phyloP scores from a whole-genome alignment of 1,284 basidiomycete genomes.

The Apiotrichum gracile region DNA sequence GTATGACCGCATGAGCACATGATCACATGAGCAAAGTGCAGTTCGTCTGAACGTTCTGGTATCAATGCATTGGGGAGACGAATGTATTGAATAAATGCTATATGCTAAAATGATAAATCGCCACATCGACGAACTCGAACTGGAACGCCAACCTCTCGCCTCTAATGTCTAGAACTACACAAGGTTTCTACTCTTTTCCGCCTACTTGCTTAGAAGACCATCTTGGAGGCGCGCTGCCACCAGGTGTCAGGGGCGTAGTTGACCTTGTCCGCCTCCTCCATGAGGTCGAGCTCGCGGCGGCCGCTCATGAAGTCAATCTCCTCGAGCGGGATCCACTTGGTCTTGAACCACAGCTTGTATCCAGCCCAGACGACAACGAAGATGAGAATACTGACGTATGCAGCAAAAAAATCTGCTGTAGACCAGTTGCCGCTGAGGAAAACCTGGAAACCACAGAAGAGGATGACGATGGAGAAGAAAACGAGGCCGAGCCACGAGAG shows the following conservation, averaged over 20 bases:
- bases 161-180: too few species aligned
- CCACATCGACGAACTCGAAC: too few species aligned
- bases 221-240: conserved; percentile 21
- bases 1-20: too few species aligned
- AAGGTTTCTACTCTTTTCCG: too few species aligned
- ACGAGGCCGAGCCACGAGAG: conserved; percentile 21
- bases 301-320: conserved; percentile 63
- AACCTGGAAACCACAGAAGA: conserved; percentile 48
- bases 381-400: conserved; percentile 43
- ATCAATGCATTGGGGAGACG: too few species aligned
- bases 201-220: conserved; percentile 38
- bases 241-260: conserved; percentile 21
- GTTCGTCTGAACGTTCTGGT: too few species aligned
- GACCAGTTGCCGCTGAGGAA: conserved; percentile 59
- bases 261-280: conserved; percentile 47
- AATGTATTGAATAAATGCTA: too few species aligned
- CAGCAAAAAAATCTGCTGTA: conserved; percentile 39
- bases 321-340: conserved; percentile 51
- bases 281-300: conserved; percentile 58
- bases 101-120: too few species aligned
- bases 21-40: too few species aligned
- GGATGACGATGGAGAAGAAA: conserved; percentile 36
- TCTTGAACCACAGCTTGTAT: conserved; percentile 57
- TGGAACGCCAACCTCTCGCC: too few species aligned
- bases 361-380: conserved; percentile 53